Evolutionary conservation across 495 filamentous ascomycete genomes (phyloP).

Genomic region (Platismatia glauca): DNA sequence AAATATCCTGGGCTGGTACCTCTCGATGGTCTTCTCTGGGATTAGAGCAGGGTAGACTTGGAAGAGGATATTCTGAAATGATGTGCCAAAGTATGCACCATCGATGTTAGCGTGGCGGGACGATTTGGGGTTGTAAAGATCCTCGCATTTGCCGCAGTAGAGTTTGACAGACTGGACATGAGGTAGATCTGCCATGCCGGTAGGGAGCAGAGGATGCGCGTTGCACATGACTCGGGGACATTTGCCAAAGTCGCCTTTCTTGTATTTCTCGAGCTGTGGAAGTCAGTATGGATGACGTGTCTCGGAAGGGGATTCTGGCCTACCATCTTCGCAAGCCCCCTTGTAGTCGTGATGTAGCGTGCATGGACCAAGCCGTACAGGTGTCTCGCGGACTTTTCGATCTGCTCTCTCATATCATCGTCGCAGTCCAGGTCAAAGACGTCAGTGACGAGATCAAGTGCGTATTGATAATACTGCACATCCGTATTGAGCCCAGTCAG

Average conservation of each 20-base stretch:
- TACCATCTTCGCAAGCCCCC: slow-evolving; percentile 95
- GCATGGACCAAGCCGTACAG: slow-evolving; percentile 96
- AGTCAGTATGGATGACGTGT: slow-evolving; percentile 9
- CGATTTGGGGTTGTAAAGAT: slow-evolving; percentile 98
- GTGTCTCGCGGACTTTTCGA: slow-evolving; percentile 94
- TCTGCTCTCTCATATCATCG: slow-evolving; percentile 94
- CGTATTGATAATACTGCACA: slow-evolving; percentile 98
- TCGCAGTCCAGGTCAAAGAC: slow-evolving; percentile 99
- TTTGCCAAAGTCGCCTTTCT: slow-evolving; percentile 95
- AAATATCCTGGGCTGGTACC: slow-evolving; percentile 83
- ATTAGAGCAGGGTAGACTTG: slow-evolving; percentile 90
- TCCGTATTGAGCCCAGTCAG: slow-evolving; percentile 94
- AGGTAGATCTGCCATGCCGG: slow-evolving; percentile 82
- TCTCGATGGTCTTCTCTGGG: slow-evolving; percentile 71
- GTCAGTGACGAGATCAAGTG: slow-evolving; percentile 97
- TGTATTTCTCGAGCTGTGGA: slow-evolving; percentile 89
- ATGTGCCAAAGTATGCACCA: slow-evolving; percentile 94
- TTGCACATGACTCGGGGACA: slow-evolving; percentile 93
- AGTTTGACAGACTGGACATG: slow-evolving; percentile 84
- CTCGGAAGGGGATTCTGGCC: slow-evolving; percentile 5
- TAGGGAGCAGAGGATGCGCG: slow-evolving; percentile 81
- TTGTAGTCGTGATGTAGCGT: slow-evolving; percentile 91
- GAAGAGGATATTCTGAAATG: slow-evolving; percentile 98
- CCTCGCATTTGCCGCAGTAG: slow-evolving; percentile 94
- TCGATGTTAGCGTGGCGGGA: slow-evolving; percentile 91